A percentile compares a stretch with the other conserved stretches of the same genome.
phyloP scores from a whole-genome alignment of 2,329 filamentous ascomycete species.

The Mycosphaerella arachidis region DNA sequence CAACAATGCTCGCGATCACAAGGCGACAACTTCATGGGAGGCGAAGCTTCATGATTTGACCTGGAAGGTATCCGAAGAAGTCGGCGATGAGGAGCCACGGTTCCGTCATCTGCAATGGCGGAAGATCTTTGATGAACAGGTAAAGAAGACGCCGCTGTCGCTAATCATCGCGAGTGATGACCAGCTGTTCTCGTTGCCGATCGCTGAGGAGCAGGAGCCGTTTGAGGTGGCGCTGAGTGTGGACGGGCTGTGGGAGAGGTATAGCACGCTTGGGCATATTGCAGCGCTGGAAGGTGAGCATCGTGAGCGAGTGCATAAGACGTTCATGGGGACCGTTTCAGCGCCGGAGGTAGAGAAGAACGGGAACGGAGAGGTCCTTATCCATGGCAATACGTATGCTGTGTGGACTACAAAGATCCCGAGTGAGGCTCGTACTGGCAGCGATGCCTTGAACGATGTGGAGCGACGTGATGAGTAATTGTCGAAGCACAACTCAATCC shows the following conservation, averaged over 20 bases:
- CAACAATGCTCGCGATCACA: constrained; percentile 58
- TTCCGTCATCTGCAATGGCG: constrained; percentile 65
- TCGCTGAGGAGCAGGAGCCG: constrained; percentile 53
- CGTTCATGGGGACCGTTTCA: constrained; percentile 54
- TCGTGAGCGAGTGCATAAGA: constrained; percentile 46
- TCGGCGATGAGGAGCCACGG: constrained; percentile 56
- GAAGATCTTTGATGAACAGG: constrained; percentile 58
- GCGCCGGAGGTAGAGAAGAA: constrained; percentile 54
- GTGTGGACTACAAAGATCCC: constrained; percentile 55
- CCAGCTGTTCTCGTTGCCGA: constrained; percentile 58
- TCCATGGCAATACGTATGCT: constrained; percentile 62
- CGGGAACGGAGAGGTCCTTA: constrained; percentile 56
- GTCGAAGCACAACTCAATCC: constrained; percentile 29
- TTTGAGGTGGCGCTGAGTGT: constrained; percentile 57
- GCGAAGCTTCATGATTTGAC: constrained; percentile 57
- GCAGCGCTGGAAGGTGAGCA: constrained; percentile 52
- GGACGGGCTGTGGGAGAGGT: constrained; percentile 60
- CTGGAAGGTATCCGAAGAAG: constrained; percentile 50
- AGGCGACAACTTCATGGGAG: constrained; percentile 58
- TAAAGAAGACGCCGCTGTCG: constrained; percentile 48
- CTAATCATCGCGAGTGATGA: constrained; percentile 37
- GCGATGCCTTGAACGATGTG: constrained; percentile 19
- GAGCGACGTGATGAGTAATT: neutral
- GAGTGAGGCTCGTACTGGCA: constrained; percentile 23
- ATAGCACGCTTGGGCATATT: constrained; percentile 65